These are phyloP conservation scores for Gossypium turneri DNA, from an alignment of 345 rosid genomes.

Conservation along the genomic window DNA sequence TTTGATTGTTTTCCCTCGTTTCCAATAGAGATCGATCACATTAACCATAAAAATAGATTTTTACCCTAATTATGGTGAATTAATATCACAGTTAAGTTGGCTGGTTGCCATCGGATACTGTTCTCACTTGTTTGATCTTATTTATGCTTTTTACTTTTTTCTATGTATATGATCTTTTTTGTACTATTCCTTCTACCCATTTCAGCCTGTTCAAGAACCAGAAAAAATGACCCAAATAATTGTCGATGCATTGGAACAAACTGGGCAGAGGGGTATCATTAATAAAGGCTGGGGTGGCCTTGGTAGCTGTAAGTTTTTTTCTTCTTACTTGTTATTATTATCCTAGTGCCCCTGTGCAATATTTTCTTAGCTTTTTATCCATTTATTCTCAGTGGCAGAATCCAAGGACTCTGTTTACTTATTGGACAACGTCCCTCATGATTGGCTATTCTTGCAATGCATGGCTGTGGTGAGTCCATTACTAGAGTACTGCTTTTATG, in stretches of 20 bases:
- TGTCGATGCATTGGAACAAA: constrained; percentile 46
- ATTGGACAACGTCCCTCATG: constrained; percentile 94
- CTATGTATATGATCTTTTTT: background rate
- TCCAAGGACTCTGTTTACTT: constrained; percentile 77
- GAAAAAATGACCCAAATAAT: constrained; percentile 60
- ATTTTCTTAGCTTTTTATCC: constrained; percentile 14
- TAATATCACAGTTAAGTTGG: background rate
- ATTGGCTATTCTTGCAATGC: constrained; percentile 95
- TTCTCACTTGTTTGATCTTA: background rate
- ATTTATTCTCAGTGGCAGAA: constrained; percentile 68
- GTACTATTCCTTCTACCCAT: constrained; percentile 6
- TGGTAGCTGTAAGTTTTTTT: constrained; percentile 45
- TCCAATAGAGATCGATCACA: background rate
- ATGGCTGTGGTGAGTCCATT: constrained; percentile 89
- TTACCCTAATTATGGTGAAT: background rate
- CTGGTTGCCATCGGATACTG: background rate
- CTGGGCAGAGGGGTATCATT: constrained; percentile 71
- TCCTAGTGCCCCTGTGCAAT: background rate
- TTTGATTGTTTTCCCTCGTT: background rate
- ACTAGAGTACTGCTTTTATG: background rate
- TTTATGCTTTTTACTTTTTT: background rate
- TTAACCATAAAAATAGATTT: background rate
- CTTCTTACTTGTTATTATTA: background rate
- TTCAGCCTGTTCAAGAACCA: constrained; percentile 67
- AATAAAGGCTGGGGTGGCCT: constrained; percentile 98